Evolutionary conservation across 495 filamentous ascomycete genomes (phyloP).

Genomic region (Aspergillus ellipticus): DNA sequence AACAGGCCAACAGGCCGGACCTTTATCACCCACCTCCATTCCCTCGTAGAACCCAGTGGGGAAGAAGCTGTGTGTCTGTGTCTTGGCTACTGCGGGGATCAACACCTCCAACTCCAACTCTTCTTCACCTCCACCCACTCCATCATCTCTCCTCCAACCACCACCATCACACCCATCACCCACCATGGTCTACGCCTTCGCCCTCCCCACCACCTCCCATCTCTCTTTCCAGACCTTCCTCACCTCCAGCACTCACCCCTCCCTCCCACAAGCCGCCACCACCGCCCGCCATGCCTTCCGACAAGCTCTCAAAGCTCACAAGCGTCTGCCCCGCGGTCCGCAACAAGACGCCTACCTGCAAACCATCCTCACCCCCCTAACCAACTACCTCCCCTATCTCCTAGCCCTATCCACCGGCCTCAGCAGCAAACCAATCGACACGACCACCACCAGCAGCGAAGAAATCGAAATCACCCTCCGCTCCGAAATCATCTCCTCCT

Average conservation of each 20-base stretch:
- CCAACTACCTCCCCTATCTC: slow-evolving; percentile 76
- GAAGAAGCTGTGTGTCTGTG: not conserved
- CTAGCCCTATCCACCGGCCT: slow-evolving; percentile 69
- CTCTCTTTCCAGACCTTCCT: slow-evolving; percentile 74
- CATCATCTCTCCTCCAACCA: slow-evolving; percentile 10
- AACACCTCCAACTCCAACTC: slow-evolving; percentile 3
- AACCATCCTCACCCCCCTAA: slow-evolving; percentile 61
- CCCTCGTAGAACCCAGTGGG: not conserved
- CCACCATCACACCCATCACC: slow-evolving; percentile 16
- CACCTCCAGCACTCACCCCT: slow-evolving; percentile 70
- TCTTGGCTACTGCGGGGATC: slow-evolving; percentile 13
- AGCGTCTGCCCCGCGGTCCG: slow-evolving; percentile 61
- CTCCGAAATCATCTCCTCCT: slow-evolving; percentile 62
- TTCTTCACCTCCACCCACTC: slow-evolving; percentile 4
- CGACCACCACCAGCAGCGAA: slow-evolving; percentile 29
- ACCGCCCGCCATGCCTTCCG: slow-evolving; percentile 75
- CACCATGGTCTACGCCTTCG: slow-evolving; percentile 81
- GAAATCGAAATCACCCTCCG: slow-evolving; percentile 61
- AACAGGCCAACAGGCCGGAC: not conserved
- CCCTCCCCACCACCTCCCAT: slow-evolving; percentile 77
- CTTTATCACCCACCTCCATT: not conserved
- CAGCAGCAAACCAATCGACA: slow-evolving; percentile 33
- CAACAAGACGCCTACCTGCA: slow-evolving; percentile 64
- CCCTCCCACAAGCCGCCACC: slow-evolving; percentile 71
- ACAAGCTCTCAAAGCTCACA: slow-evolving; percentile 75